Percentiles rank a stretch among this genome's conserved stretches.
phyloP scores from a whole-genome alignment of 352 stramenopile genomes.

The Phytophthora europaea region DNA sequence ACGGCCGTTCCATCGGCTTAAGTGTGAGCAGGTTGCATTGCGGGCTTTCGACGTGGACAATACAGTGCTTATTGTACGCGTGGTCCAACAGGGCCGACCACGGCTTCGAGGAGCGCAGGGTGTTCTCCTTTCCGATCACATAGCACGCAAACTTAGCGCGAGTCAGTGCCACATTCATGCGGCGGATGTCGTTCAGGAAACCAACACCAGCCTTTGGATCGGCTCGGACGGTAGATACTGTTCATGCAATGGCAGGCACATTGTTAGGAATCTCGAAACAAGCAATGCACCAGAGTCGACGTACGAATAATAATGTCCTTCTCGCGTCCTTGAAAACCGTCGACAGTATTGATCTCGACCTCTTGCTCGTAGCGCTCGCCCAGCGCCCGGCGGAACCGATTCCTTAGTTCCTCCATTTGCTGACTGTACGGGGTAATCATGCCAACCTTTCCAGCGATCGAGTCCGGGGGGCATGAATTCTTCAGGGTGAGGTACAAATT shows the following conservation, averaged over 20 bases:
- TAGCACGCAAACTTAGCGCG: slow-evolving; percentile 91
- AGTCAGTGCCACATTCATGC: slow-evolving; percentile 92
- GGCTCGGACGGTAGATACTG: slow-evolving; percentile 90
- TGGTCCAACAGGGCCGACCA: slow-evolving; percentile 87
- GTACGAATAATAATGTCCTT: slow-evolving; percentile 94
- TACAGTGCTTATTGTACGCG: slow-evolving; percentile 64
- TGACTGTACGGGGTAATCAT: slow-evolving; percentile 93
- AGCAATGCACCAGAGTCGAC: slow-evolving; percentile 26
- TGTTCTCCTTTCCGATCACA: slow-evolving; percentile 87
- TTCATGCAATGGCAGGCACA: slow-evolving; percentile 17
- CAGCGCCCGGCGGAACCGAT: slow-evolving; percentile 62
- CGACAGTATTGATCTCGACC: slow-evolving; percentile 94
- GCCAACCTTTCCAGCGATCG: slow-evolving; percentile 84
- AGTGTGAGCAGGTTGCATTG: slow-evolving; percentile 81
- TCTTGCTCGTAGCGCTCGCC: slow-evolving; percentile 82
- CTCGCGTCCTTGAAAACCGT: slow-evolving; percentile 93
- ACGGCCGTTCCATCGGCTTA: slow-evolving; percentile 62
- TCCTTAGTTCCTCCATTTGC: slow-evolving; percentile 89
- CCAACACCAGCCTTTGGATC: slow-evolving; percentile 85
- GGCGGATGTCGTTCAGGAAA: slow-evolving; percentile 91
- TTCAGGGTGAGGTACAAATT: slow-evolving; percentile 91
- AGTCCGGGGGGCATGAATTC: slow-evolving; percentile 82
- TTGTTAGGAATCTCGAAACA: slow-evolving; percentile 16
- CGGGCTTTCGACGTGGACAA: slow-evolving; percentile 88
- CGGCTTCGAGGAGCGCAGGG: slow-evolving; percentile 85